Conservation (phyloP, 176 grass and related monocot species). For the Thalia dealbata region DNA sequence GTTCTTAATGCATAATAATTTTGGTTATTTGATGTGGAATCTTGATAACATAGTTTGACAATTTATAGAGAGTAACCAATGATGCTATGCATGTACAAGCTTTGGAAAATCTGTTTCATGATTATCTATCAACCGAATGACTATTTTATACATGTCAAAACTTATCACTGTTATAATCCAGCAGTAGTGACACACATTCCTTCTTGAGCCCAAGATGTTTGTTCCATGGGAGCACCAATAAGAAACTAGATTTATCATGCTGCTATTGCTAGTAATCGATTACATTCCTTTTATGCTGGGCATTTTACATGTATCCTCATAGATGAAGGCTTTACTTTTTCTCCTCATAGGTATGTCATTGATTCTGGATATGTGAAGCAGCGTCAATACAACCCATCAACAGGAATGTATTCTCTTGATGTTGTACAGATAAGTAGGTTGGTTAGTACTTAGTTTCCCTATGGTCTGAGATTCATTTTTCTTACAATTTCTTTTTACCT, state of each 20-base stretch:
- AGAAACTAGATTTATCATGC: neutral
- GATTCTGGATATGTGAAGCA: constrained; percentile 98
- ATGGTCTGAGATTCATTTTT: neutral
- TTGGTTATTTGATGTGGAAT: neutral
- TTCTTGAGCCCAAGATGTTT: neutral
- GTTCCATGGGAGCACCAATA: neutral
- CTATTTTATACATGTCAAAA: too few species aligned
- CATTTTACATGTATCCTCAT: neutral
- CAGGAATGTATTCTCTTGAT: constrained; percentile 99
- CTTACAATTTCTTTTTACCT: neutral
- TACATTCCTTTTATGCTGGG: neutral
- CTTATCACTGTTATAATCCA: too few species aligned
- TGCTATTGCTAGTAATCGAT: neutral
- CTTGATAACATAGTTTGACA: too few species aligned
- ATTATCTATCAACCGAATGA: too few species aligned
- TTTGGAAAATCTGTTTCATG: too few species aligned
- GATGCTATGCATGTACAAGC: too few species aligned
- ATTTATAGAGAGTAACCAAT: too few species aligned
- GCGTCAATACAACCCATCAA: constrained; percentile 78
- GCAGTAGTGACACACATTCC: neutral
- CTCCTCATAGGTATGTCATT: constrained; percentile 60
- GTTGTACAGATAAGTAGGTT: constrained; percentile 94
- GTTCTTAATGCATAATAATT: neutral
- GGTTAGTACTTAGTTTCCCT: constrained; percentile 11
- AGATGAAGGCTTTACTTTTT: neutral